These are phyloP conservation scores for Aspergillus uvarum DNA, from an alignment of 2,329 filamentous ascomycete species.

Conservation along the genomic window DNA sequence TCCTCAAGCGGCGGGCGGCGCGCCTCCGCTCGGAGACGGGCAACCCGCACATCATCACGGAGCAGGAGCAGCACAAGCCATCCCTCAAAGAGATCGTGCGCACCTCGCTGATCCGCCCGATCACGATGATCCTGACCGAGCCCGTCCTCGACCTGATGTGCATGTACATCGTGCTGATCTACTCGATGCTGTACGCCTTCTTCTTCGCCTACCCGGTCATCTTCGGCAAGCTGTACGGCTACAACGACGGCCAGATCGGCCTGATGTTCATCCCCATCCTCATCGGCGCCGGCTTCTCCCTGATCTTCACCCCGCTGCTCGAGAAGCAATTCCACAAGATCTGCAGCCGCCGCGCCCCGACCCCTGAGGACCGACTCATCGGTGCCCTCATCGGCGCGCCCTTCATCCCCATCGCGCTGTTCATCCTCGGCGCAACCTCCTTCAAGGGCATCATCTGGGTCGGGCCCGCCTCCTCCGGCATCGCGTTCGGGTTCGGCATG, in stretches of 20 bases:
- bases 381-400: conserved; percentile 72
- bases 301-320: conserved; percentile 47
- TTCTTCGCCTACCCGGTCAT: conserved; percentile 59
- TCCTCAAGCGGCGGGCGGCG: conserved; percentile 35
- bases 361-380: conserved; percentile 71
- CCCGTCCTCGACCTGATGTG: conserved; percentile 54
- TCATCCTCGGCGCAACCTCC: conserved; percentile 64
- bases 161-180: conserved; percentile 67
- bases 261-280: conserved; percentile 45
- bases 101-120: conserved; percentile 72
- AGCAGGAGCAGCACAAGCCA: conserved; percentile 30
- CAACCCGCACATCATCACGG: conserved; percentile 33
- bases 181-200: conserved; percentile 50
- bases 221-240: conserved; percentile 67
- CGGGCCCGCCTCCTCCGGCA: conserved; percentile 58
- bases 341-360: conserved; percentile 62
- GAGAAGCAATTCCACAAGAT: conserved; percentile 73
- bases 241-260: conserved; percentile 38
- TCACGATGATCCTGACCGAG: conserved; percentile 71
- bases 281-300: conserved; percentile 32
- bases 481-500: conserved; percentile 73
- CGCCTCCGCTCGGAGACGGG: conserved; percentile 35
- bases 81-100: conserved; percentile 46
- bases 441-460: conserved; percentile 58
- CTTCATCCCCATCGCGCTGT: conserved; percentile 63